Conservation (phyloP, 176 grass and related monocot genomes). For the Eleusine indica region DNA sequence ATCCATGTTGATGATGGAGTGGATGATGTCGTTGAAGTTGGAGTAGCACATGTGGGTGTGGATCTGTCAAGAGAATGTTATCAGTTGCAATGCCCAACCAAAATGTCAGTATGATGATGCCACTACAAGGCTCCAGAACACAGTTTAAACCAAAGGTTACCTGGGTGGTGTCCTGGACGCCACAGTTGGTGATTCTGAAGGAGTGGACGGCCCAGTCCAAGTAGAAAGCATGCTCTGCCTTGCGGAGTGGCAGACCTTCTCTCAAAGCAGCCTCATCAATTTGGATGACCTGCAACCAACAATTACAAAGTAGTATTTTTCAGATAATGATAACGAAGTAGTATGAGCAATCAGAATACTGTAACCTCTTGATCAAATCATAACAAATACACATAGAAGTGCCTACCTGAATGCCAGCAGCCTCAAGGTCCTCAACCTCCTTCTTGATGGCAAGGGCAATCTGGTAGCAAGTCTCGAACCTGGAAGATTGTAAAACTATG, state of each 20-base stretch:
- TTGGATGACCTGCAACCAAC: slow-evolving; percentile 76
- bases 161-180: slow-evolving; percentile 91
- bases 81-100: slow-evolving; percentile 4
- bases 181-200: slow-evolving; percentile 92
- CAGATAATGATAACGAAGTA: not conserved
- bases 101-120: not conserved
- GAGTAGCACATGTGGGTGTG: slow-evolving; percentile 99
- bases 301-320: not conserved
- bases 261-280: slow-evolving; percentile 93
- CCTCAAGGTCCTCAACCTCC: slow-evolving; percentile 94
- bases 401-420: slow-evolving; percentile 81
- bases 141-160: slow-evolving; percentile 40
- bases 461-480: slow-evolving; percentile 97
- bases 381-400: not conserved
- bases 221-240: slow-evolving; percentile 91
- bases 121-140: not conserved
- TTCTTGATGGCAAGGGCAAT: slow-evolving; percentile 97
- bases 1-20: slow-evolving; percentile 93
- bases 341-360: not conserved
- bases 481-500: slow-evolving; percentile 16
- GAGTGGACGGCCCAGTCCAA: slow-evolving; percentile 94
- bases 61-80: slow-evolving; percentile 51
- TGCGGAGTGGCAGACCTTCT: slow-evolving; percentile 92
- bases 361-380: not conserved
- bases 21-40: slow-evolving; percentile 97